Percentiles rank a stretch among this genome's conserved stretches.
phyloP scores from a whole-genome alignment of 2,329 filamentous ascomycete genomes.

The Mariannaea elegans region DNA sequence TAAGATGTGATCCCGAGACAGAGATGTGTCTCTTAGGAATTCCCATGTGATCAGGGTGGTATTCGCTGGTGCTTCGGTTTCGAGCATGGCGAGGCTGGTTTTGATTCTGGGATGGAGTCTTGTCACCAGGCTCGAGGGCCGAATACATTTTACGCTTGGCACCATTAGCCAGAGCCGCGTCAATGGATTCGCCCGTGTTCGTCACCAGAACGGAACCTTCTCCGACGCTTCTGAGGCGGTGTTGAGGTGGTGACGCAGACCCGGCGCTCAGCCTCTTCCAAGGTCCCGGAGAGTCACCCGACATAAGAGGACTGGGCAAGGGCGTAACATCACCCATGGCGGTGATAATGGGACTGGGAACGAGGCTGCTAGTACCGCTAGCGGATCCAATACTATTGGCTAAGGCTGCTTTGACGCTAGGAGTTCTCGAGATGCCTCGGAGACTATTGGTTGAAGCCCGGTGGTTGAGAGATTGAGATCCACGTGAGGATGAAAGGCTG shows the following conservation, averaged over 20 bases:
- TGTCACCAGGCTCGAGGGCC: conserved; percentile 42
- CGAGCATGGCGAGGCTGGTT: conserved; percentile 61
- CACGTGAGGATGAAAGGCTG: conserved; percentile 42
- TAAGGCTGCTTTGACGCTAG: conserved; percentile 67
- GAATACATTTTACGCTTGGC: conserved; percentile 67
- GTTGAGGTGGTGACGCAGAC: conserved; percentile 53
- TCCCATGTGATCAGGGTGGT: conserved; percentile 76
- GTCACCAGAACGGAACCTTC: conserved; percentile 57
- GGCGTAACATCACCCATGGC: conserved; percentile 83
- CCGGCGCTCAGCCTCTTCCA: conserved; percentile 65
- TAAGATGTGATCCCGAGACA: conserved; percentile 70
- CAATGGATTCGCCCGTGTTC: conserved; percentile 61
- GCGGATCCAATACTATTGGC: conserved; percentile 57
- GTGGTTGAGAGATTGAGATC: conserved; percentile 39
- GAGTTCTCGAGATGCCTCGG: conserved; percentile 65
- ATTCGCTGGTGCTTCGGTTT: conserved; percentile 90
- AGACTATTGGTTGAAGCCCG: conserved; percentile 47
- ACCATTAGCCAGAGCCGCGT: conserved; percentile 59
- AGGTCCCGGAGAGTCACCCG: conserved; percentile 71
- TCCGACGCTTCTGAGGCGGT: conserved; percentile 39
- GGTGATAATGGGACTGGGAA: conserved; percentile 78
- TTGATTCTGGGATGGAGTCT: conserved; percentile 33
- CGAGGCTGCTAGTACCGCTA: conserved; percentile 70
- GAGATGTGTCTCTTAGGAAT: conserved; percentile 78
- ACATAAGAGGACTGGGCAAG: conserved; percentile 77